Base-by-base conservation (phyloP, 1,284 basidiomycete genomes). In the Hemileia vastatrix region DNA sequence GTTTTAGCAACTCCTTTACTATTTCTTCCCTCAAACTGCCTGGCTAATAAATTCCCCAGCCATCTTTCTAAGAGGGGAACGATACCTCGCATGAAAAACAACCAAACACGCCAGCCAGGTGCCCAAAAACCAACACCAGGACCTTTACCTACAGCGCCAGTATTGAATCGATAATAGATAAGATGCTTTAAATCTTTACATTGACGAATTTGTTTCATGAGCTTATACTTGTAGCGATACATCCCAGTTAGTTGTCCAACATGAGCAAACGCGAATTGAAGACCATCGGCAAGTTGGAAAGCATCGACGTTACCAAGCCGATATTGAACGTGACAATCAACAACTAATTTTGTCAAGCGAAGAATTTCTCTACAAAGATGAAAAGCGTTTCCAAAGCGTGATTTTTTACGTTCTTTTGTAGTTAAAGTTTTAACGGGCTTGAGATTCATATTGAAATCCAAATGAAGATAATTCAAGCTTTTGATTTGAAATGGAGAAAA, bases 61-160 rank as follows among this genome's bases (percentile, higher is more conserved):
- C 95, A 99, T 77, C 93, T 82, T 77, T 98, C 94, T 9, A 99
- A 84, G 5, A 99, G 82, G 11, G 95, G 95, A 0, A 97, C 92
- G 71, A 99, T 97, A 65, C 95, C 95, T 57, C 95, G 86, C 86
- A 98, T 89, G 82, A 98, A 98, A 82, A 98, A 98, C 66, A 98
- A 80, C 95, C 95, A 99, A 5, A 99, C 95, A 57, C 95, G 84
- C 95, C 95, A 98, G 33, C 94, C 95, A 18, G 95, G 95, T 57
- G 93, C 92, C 95, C 95, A 99, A 82, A 98, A 98, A 65, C 95
- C 95, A 71, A 91, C 92, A 76, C 95, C 95, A 57, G 95, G 95
- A 68, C 95, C 95, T 77, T 99, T 99, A 24, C 95, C 95, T 56
- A 99, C 94, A 57, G 94, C 94, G 59, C 95, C 95, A 24, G 94